Percentiles rank a stretch among this genome's conserved stretches.
Evolutionary conservation across 2,329 filamentous ascomycete genomes (phyloP).

Genomic region (Cladorrhinum sp.): DNA sequence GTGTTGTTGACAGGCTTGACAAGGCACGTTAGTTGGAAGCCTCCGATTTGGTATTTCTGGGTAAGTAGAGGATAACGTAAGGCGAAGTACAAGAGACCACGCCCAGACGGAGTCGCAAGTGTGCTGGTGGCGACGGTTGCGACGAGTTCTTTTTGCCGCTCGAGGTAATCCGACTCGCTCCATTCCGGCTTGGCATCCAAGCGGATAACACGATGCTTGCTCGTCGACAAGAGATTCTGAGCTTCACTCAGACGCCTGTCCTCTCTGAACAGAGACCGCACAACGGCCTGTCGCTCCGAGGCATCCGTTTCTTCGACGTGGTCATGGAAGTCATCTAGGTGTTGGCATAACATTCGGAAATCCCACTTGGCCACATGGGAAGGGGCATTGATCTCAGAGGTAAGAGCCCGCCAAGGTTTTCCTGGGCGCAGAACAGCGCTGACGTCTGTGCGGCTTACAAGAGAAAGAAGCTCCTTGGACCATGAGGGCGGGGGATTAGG

Average conservation of each 20-base stretch:
- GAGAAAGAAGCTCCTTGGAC: slow-evolving; percentile 65
- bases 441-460: slow-evolving; percentile 81
- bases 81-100: slow-evolving; percentile 83
- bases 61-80: slow-evolving; percentile 85
- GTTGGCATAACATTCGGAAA: slow-evolving; percentile 72
- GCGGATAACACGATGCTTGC: slow-evolving; percentile 73
- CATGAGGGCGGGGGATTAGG: slow-evolving; percentile 76
- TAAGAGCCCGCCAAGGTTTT: slow-evolving; percentile 35
- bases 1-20: slow-evolving; percentile 91
- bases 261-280: slow-evolving; percentile 83
- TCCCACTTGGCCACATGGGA: slow-evolving; percentile 70
- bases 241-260: slow-evolving; percentile 89
- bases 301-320: slow-evolving; percentile 75
- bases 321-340: slow-evolving; percentile 58
- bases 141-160: slow-evolving; percentile 88
- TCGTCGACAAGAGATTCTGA: slow-evolving; percentile 77
- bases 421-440: slow-evolving; percentile 58
- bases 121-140: slow-evolving; percentile 84
- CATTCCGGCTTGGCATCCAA: slow-evolving; percentile 71
- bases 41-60: slow-evolving; percentile 83
- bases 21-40: slow-evolving; percentile 87
- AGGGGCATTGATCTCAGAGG: slow-evolving; percentile 46
- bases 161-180: slow-evolving; percentile 82
- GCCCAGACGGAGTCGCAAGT: slow-evolving; percentile 81
- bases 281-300: slow-evolving; percentile 77